These are phyloP conservation scores for Ascochyta viciae-villosae DNA, from an alignment of 2,329 filamentous ascomycete genomes.

Conservation along the genomic window DNA sequence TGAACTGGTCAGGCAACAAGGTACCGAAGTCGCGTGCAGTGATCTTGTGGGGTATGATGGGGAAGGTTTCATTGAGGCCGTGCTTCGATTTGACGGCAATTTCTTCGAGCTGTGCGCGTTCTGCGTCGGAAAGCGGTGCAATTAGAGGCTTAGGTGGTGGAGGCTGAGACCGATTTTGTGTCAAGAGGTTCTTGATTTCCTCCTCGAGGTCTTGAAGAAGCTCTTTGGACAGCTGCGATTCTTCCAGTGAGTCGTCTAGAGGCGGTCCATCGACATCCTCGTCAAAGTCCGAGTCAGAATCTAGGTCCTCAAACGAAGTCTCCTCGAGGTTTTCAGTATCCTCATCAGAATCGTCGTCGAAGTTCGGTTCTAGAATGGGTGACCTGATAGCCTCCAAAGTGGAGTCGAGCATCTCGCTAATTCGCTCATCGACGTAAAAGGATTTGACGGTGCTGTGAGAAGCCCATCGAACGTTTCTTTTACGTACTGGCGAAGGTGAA, in stretches of 20 bases:
- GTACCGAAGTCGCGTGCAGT: conserved; percentile 68
- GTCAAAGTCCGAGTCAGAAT: neutral
- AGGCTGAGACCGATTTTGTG: conserved; percentile 16
- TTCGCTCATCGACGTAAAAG: conserved; percentile 29
- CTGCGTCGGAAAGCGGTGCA: conserved; percentile 23
- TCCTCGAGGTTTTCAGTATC: neutral
- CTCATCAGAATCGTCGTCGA: neutral
- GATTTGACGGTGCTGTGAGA: conserved; percentile 18
- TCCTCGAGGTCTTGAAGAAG: conserved; percentile 29
- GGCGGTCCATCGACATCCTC: neutral
- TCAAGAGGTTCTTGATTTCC: conserved; percentile 22
- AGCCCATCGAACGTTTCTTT: conserved; percentile 24
- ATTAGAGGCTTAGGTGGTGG: conserved; percentile 27
- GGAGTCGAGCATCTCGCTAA: conserved; percentile 34
- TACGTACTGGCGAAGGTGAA: conserved; percentile 3
- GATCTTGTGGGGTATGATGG: conserved; percentile 50
- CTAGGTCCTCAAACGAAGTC: neutral
- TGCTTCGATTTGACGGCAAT: conserved; percentile 22
- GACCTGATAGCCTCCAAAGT: conserved; percentile 27
- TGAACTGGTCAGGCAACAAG: conserved; percentile 52
- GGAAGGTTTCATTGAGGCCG: conserved; percentile 20
- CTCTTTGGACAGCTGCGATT: conserved; percentile 29
- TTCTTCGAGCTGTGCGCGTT: conserved; percentile 22
- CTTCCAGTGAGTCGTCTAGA: conserved; percentile 26
- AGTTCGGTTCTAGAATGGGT: neutral